A percentile compares a stretch with the other conserved stretches of the same genome.
These are phyloP conservation scores for Pseudocercospora fuligena DNA, from an alignment of 2,329 filamentous ascomycete species.

Conservation along the genomic window DNA sequence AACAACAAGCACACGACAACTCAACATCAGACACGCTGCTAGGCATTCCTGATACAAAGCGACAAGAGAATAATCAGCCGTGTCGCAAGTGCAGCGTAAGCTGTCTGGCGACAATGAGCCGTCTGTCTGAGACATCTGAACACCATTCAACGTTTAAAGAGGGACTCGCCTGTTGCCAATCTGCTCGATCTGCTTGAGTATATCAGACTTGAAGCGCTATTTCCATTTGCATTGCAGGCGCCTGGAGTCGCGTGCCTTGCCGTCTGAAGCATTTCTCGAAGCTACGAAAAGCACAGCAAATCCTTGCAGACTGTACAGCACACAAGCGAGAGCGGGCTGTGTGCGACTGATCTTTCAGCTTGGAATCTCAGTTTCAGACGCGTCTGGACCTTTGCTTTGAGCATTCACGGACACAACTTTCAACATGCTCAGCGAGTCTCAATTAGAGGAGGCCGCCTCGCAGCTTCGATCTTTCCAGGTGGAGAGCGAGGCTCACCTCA, in stretches of 20 bases:
- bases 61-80: too few species aligned
- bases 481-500: constrained; percentile 28
- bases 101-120: neutral
- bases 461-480: constrained; percentile 33
- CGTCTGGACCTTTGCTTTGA: neutral
- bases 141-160: neutral
- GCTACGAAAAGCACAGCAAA: neutral
- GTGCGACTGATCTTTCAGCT: neutral
- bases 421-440: constrained; percentile 29
- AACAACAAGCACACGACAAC: neutral
- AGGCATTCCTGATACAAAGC: neutral
- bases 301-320: neutral
- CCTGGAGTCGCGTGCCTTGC: neutral
- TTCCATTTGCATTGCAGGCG: neutral
- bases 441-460: constrained; percentile 24
- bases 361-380: neutral
- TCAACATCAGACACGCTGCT: neutral
- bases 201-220: neutral
- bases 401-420: too few species aligned
- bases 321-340: neutral
- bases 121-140: neutral
- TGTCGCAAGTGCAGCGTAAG: neutral
- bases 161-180: neutral
- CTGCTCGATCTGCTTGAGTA: neutral
- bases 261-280: too few species aligned